Base-by-base conservation (phyloP, 352 stramenopile species). In the Thraustochytrium striatum region DNA sequence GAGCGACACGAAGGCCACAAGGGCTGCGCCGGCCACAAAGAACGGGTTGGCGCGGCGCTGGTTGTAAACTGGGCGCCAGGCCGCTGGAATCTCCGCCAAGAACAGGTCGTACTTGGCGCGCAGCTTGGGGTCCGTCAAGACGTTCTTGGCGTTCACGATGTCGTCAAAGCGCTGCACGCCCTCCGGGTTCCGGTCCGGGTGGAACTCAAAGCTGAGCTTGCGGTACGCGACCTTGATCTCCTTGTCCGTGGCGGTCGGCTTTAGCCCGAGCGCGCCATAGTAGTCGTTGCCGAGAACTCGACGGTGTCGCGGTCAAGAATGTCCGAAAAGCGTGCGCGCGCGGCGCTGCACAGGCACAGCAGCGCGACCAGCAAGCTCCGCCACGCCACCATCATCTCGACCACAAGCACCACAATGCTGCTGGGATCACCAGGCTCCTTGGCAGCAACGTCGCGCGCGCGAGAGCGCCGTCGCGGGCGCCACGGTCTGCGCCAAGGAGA, bases 211-310 rank as follows among this genome's bases (percentile, higher is more conserved):
- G 50, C 65, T 75, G 1, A 75, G 65, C 35, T 8, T 9, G 30
- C 65, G 5, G 39, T 62, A 75, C 11, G 65, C 65, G 0, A 19
- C 5, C 19, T 41, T 75, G 65, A 75, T 61, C 16, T 58, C 65
- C 38, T 70, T 21, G 1, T 25, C 7, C 41, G 21, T 62, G 25
- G 65, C 39, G n/a, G 41, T 61, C 65, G 39, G 21, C n/a, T 11
- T 19, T 19, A 75, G 65, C 16, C 39, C 65, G 0, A 75, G 50
- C 43, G 65, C 65, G 8, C 65, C 65, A 43, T 75, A 75, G 52
- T 68, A 75, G 52, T 75, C 65, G 36, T 75, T 75, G 33, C 25
- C 9, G 47, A 61, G 65, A 41, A 75, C 65, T 75, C 65, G 50
- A 55, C 16, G 47, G 25, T 25, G 16, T 55, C 16, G 16, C 16